Conservation (phyloP, 495 filamentous ascomycete genomes). For the Podospora didyma region DNA sequence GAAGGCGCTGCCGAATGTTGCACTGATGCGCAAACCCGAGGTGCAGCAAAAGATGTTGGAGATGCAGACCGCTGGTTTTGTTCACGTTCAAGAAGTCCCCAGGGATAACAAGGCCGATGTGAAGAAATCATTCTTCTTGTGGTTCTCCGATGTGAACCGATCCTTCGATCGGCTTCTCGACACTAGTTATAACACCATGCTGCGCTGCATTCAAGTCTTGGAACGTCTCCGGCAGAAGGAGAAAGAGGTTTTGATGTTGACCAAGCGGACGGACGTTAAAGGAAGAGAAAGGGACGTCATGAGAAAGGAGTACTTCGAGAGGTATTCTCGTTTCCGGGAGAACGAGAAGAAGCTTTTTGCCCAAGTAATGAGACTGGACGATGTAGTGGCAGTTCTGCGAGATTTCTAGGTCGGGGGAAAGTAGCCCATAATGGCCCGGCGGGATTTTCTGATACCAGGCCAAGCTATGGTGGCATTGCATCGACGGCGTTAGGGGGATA, state of each 20-base stretch:
- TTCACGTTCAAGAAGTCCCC: conserved; percentile 90
- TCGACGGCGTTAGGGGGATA: conserved; percentile 7
- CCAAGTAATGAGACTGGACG: conserved; percentile 76
- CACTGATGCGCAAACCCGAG: conserved; percentile 73
- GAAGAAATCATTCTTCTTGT: conserved; percentile 78
- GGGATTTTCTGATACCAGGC: background rate
- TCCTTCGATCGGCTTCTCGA: conserved; percentile 62
- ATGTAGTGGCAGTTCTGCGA: conserved; percentile 73
- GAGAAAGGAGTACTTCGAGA: conserved; percentile 59
- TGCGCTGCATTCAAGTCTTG: conserved; percentile 73
- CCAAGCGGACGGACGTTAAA: conserved; percentile 75
- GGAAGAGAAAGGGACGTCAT: conserved; percentile 77
- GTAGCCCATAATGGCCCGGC: background rate
- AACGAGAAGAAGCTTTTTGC: conserved; percentile 72
- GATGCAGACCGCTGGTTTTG: conserved; percentile 77
- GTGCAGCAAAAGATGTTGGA: conserved; percentile 73
- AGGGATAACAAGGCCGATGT: conserved; percentile 73
- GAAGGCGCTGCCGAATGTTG: conserved; percentile 69
- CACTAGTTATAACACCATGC: conserved; percentile 83
- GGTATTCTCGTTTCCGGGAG: conserved; percentile 62
- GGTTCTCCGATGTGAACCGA: conserved; percentile 79
- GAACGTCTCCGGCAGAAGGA: conserved; percentile 65
- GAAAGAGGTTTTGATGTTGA: conserved; percentile 66
- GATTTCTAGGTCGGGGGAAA: conserved; percentile 56
- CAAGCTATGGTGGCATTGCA: conserved; percentile 4